Conservation (phyloP, 352 stramenopile species). For the Plasmopara halstedii region DNA sequence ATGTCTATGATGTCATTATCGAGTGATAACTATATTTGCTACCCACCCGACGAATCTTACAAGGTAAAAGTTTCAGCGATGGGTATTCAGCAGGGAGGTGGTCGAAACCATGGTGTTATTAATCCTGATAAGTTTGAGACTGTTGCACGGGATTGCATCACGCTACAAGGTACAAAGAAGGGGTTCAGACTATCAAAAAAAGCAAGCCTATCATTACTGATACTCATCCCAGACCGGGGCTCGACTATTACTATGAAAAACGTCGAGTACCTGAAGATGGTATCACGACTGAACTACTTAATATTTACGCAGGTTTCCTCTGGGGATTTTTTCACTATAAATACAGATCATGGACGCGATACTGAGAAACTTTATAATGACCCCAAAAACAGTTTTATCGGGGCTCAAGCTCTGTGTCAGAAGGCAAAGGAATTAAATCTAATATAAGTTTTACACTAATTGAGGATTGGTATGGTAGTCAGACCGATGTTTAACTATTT, state of each 20-base stretch:
- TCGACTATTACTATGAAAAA: neutral
- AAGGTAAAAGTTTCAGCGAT: too few relatives aligned
- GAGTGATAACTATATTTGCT: too few relatives aligned
- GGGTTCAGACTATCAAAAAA: too few relatives aligned
- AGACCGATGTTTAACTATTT: neutral
- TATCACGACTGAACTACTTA: neutral
- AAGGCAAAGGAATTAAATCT: neutral
- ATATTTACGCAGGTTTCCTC: neutral
- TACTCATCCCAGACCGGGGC: neutral
- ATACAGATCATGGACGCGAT: neutral
- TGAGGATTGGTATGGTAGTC: neutral
- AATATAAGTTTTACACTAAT: neutral
- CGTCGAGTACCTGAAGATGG: neutral
- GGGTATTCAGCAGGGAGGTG: too few relatives aligned
- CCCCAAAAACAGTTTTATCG: too few relatives aligned
- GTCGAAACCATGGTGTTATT: too few relatives aligned
- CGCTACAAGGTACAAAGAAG: too few relatives aligned
- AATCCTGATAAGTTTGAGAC: too few relatives aligned
- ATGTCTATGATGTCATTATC: too few relatives aligned
- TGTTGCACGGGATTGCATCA: too few relatives aligned
- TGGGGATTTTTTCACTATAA: neutral
- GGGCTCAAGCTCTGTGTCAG: neutral
- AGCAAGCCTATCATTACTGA: too few relatives aligned
- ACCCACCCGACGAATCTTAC: too few relatives aligned
- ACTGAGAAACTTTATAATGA: neutral